Conservation (phyloP, 257 asterid species). For the Nicotiana tomentosiformis region DNA sequence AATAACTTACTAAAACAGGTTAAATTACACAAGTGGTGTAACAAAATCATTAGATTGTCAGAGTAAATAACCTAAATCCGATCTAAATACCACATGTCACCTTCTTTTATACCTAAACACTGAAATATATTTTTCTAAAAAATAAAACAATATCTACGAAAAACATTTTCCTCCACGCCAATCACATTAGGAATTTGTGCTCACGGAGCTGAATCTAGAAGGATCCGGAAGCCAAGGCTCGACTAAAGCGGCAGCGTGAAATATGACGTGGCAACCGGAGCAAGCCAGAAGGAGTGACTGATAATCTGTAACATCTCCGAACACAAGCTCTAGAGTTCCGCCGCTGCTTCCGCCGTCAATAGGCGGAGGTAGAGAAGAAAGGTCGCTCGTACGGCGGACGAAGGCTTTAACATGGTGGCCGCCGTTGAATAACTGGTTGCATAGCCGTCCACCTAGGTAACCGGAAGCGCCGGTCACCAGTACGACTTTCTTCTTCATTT, state of each 20-base stretch:
- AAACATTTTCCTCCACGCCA: not conserved
- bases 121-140: not conserved
- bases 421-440: slow-evolving; percentile 54
- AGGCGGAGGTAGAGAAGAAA: slow-evolving; percentile 52
- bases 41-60: too few species aligned
- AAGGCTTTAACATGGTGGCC: slow-evolving; percentile 80
- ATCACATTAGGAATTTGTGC: not conserved
- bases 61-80: too few species aligned
- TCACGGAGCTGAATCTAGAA: slow-evolving; percentile 48
- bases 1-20: too few species aligned
- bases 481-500: slow-evolving; percentile 43
- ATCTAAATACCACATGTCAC: not conserved
- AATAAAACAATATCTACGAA: too few species aligned
- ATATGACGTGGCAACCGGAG: slow-evolving; percentile 69
- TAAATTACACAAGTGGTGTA: too few species aligned
- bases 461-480: slow-evolving; percentile 97
- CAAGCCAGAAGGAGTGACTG: slow-evolving; percentile 61
- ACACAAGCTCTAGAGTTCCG: slow-evolving; percentile 53
- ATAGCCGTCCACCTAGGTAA: slow-evolving; percentile 83
- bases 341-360: slow-evolving; percentile 26
- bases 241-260: slow-evolving; percentile 88
- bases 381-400: slow-evolving; percentile 77
- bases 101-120: not conserved
- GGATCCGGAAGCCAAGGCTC: slow-evolving; percentile 97
- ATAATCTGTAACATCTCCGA: slow-evolving; percentile 87